Base-by-base conservation (phyloP, 2,329 filamentous ascomycete species). In the Colletotrichum sp. region DNA sequence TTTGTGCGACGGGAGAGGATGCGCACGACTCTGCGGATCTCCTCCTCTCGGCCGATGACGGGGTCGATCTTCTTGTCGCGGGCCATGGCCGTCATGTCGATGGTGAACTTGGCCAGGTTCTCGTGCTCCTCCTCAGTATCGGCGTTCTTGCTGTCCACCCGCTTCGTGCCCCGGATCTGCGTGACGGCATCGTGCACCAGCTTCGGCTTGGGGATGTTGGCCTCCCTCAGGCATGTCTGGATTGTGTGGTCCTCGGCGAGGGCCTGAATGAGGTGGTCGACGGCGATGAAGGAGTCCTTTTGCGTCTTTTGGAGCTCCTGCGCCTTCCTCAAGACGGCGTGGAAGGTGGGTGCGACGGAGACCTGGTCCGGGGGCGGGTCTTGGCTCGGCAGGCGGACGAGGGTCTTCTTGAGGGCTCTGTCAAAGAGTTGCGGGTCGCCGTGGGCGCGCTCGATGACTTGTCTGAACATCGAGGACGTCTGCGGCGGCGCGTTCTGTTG, bases 61-160 rank as follows among this genome's bases (percentile, higher is more conserved):
- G 96, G 96, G 82, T 98, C 96, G 72, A 98, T 96, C 86, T 98
- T 98, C 82, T 97, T 97, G 86, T 99, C 97, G 82, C 96, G 90
- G 74, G 97, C 97, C 92, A 98, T 93, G 64, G 94, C 90, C 13
- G 97, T 99, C 95, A 99, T 98, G 84, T 99, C 97, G 80, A 98
- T 97, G 70, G 97, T 98, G 85, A 98, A 99, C 81, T 98, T 99
- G 87, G 96, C 95, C 74, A 99, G 88, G 81, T 98, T 98, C 85
- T 99, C 97, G 80, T 96, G 94, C 80, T 98, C 96, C 80, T 94
- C 89, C 84, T 98, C 97, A 0, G 93, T 92, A 84, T 99, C 97
- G 69, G 97, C 97, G 6, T 95, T 98, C 87, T 98, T 98, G 74
- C 95, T 98, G 84, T 99, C 97, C 55, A 99, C 96, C 76, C 96